Conservation (phyloP, 2,329 filamentous ascomycete genomes). For the Geosmithia putterillii region DNA sequence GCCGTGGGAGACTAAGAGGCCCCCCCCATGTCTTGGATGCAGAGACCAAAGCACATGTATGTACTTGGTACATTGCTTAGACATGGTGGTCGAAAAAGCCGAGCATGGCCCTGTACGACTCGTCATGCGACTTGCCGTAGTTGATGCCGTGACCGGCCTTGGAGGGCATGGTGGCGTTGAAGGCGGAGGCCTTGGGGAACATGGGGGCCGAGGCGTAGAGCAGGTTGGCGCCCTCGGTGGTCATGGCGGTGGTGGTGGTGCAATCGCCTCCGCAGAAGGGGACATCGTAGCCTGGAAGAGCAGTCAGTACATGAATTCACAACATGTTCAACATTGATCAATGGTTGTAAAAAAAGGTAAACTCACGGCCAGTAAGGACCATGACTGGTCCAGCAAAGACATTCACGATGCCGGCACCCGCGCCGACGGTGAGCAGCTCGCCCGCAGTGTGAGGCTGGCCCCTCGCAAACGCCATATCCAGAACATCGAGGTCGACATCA, state of each 20-base stretch:
- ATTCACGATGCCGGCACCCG: conserved; percentile 17
- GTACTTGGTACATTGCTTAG: neutral
- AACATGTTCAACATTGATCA: neutral
- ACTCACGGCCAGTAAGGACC: conserved; percentile 42
- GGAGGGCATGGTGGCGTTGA: conserved; percentile 41
- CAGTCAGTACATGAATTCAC: neutral
- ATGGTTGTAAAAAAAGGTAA: neutral
- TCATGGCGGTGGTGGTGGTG: conserved; percentile 24
- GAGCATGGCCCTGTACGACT: conserved; percentile 21
- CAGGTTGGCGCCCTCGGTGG: conserved; percentile 22
- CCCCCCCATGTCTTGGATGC: too few relatives aligned
- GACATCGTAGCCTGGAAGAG: conserved; percentile 27
- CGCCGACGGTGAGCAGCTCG: conserved; percentile 44
- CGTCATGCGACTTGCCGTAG: conserved; percentile 21
- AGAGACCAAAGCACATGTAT: neutral
- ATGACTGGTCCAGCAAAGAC: conserved; percentile 41
- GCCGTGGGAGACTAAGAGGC: too few relatives aligned
- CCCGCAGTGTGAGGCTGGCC: conserved; percentile 46
- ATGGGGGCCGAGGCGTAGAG: conserved; percentile 25
- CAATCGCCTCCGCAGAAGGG: conserved; percentile 54
- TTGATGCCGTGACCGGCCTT: conserved; percentile 39
- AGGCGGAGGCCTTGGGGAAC: conserved; percentile 32
- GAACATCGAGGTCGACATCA: conserved; percentile 41
- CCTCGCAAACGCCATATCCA: conserved; percentile 28
- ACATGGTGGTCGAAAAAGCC: conserved; percentile 18